A percentile compares a stretch with the other conserved stretches of the same genome.
Evolutionary conservation across 169 alveolate genomes (phyloP).

Genomic region (Plasmodium knowlesi): DNA sequence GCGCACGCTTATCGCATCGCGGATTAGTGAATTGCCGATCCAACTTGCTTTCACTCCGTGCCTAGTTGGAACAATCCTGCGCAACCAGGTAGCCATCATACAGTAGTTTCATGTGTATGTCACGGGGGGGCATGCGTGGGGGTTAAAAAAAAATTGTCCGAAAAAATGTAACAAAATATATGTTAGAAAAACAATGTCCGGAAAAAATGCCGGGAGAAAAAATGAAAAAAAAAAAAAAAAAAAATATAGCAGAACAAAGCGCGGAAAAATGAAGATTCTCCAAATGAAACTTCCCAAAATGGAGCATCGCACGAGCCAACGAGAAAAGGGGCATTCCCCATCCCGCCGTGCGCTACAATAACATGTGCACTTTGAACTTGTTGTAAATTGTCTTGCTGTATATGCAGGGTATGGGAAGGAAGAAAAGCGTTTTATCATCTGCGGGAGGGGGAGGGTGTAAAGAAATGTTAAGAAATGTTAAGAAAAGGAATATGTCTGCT

Average conservation of each 20-base stretch:
- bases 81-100: neutral
- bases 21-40: neutral
- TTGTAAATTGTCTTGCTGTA: slow-evolving; percentile 62
- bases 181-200: too few relatives aligned
- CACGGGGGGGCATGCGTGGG: neutral
- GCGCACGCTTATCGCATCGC: neutral
- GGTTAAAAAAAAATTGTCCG: neutral
- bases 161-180: slow-evolving; percentile 13
- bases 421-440: slow-evolving; percentile 34
- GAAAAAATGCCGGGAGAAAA: too few relatives aligned
- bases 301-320: neutral
- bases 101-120: neutral
- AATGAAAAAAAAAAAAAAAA: slow-evolving; percentile 4
- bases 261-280: slow-evolving; percentile 12
- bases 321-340: neutral
- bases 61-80: neutral
- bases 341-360: neutral
- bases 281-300: neutral
- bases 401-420: slow-evolving; percentile 62
- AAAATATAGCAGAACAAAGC: neutral
- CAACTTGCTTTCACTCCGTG: neutral
- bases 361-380: slow-evolving; percentile 67
- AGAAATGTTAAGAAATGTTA: slow-evolving; percentile 12
- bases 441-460: neutral
- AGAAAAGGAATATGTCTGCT: neutral